A percentile compares a stretch with the other conserved stretches of the same genome.
phyloP scores from a whole-genome alignment of 202 grass and related monocot genomes.

The Elaeis oleifera region DNA sequence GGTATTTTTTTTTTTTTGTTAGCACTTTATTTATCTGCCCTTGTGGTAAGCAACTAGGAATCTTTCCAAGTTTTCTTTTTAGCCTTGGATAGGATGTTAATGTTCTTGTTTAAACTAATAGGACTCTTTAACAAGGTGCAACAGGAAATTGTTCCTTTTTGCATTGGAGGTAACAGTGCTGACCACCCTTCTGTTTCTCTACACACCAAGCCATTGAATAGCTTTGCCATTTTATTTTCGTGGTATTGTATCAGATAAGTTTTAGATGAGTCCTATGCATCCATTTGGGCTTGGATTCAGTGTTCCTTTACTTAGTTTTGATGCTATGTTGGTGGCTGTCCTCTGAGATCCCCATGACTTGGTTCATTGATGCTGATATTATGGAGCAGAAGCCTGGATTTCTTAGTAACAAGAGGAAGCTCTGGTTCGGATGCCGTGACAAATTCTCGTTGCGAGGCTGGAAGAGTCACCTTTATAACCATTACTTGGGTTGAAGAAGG shows the following conservation, averaged over 20 bases:
- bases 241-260: not conserved
- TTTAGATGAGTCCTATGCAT: conserved; percentile 2
- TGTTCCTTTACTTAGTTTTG: not conserved
- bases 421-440: conserved; percentile 40
- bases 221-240: conserved; percentile 1
- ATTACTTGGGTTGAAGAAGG: conserved; percentile 25
- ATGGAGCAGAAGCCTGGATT: conserved; percentile 50
- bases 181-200: conserved; percentile 7
- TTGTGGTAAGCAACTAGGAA: not conserved
- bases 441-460: conserved; percentile 43
- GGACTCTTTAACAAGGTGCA: conserved; percentile 10
- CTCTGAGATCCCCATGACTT: conserved; percentile 35
- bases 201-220: not conserved
- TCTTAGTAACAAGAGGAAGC: conserved; percentile 32
- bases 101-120: not conserved
- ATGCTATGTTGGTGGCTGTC: conserved; percentile 9
- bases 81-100: no score
- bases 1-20: not conserved
- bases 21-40: not conserved
- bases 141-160: not conserved
- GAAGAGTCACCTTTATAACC: conserved; percentile 29
- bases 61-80: not conserved
- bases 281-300: not conserved
- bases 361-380: conserved; percentile 36
- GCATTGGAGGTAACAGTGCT: conserved; percentile 18